Conservation (phyloP, 257 asterid species). For the Solanum microdontum region DNA sequence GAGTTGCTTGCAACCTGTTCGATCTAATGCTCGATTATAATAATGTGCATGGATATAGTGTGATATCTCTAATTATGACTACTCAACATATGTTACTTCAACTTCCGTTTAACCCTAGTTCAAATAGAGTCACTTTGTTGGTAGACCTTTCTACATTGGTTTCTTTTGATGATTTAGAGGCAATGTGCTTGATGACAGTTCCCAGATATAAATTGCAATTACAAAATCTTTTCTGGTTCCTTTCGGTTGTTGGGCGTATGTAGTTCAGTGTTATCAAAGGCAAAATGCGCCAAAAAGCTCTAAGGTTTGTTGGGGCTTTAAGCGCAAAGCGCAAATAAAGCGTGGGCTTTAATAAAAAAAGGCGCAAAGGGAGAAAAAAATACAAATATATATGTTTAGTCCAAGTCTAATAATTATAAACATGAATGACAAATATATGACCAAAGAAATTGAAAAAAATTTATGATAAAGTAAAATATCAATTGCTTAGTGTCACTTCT, state of each 20-base stretch:
- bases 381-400: too few species aligned
- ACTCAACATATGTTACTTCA: neutral
- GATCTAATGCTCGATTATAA: neutral
- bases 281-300: too few species aligned
- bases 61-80: neutral
- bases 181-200: neutral
- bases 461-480: too few species aligned
- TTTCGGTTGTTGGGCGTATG: neutral
- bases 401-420: too few species aligned
- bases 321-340: too few species aligned
- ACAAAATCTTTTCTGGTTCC: neutral
- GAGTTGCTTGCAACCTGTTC: neutral
- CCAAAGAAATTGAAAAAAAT: too few species aligned
- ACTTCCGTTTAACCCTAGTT: neutral
- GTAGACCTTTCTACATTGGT: neutral
- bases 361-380: too few species aligned
- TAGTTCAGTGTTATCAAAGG: neutral
- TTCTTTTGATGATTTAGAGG: neutral
- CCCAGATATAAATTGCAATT: neutral
- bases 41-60: neutral
- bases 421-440: too few species aligned
- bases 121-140: neutral
- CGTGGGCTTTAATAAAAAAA: too few species aligned
- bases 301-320: too few species aligned
- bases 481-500: too few species aligned